Evolutionary conservation across 257 asterid species (phyloP), one percentile per base, ranked within the genome.

Genomic region (Nyctanthes arbortristis): DNA sequence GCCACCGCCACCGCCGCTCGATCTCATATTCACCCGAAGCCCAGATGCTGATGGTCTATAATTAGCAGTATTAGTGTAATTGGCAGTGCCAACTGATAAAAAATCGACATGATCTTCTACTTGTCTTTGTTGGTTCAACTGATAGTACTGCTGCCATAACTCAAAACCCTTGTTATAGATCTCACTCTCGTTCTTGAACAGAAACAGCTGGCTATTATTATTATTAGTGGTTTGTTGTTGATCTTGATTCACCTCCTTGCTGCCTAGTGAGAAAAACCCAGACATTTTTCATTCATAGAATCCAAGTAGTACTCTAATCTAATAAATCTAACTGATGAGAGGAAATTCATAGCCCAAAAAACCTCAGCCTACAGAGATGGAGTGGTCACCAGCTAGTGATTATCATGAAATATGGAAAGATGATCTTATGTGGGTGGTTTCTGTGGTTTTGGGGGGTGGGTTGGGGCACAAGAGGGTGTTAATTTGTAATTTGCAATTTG

Each of bases 101-200:
- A 9, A n/a, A 43, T 43, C 24, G n/a, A 14, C 24, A 16, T 70
- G 84, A 24, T 43, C 22, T 16, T 16, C 22, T 0, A 68, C 80
- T 4, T 33, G 43, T 37, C 77, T 72, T 27, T 78, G 86, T 4
- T 85, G 93, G 8, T 84, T 87, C 47, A 80, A 29, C 29, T 84
- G 89, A 57, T 84, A 81, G 67, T 77, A 74, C 32, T 84, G 92
- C 55, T 83, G 91, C 91, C 99, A 93, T 87, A 84, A 73, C 70
- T 91, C 91, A 14, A 89, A 91, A 80, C 97, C 93, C 92, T 87
- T 85, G 89, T 70, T 75, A 65, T 82, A 84, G 89, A 87, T 85
- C 92, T 85, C 97, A n/a, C n/a, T n/a, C 33, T 86, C 87, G 84
- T 84, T 83, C 65, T 84, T 81, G 82, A 81, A 85, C 58, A 87